phyloP scores from a whole-genome alignment of 1,139 yeast genomes.

The Yamadazyma taylorii region DNA sequence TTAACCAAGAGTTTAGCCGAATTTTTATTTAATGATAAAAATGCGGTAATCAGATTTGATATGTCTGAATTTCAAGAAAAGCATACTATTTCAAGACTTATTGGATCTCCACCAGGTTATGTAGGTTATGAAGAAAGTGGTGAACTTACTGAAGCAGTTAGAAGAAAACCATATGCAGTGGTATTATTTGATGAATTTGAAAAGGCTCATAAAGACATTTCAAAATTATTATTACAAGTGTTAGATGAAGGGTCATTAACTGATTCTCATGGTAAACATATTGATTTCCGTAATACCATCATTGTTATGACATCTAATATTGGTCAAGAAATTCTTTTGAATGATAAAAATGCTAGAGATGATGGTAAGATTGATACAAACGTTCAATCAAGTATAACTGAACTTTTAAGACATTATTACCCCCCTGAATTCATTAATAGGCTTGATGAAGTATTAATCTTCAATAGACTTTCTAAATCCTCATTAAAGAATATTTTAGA shows the following conservation, averaged over 20 bases:
- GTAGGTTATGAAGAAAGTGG: conserved; percentile 97
- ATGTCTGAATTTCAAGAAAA: conserved; percentile 98
- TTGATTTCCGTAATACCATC: conserved; percentile 91
- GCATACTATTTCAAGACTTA: conserved; percentile 83
- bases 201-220: conserved; percentile 92
- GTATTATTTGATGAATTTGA: conserved; percentile 94
- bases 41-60: conserved; percentile 85
- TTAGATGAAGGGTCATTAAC: conserved; percentile 93
- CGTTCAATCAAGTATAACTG: conserved; percentile 58
- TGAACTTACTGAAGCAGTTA: conserved; percentile 91
- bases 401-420: conserved; percentile 66
- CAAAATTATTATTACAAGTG: conserved; percentile 85
- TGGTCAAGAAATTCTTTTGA: conserved; percentile 83
- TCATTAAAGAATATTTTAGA: conserved; percentile 80
- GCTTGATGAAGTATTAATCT: conserved; percentile 85
- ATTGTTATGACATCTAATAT: conserved; percentile 97
- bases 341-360: conserved; percentile 48
- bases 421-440: conserved; percentile 96
- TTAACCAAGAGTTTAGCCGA: conserved; percentile 89
- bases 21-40: conserved; percentile 84
- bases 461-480: conserved; percentile 78
- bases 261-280: conserved; percentile 91
- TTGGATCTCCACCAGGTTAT: conserved; percentile 98
- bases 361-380: conserved; percentile 50
- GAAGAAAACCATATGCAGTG: conserved; percentile 92